A percentile compares a stretch with the other conserved stretches of the same genome.
Evolutionary conservation across 345 rosid genomes (phyloP).

Genomic region (Streptanthus diversifolius): DNA sequence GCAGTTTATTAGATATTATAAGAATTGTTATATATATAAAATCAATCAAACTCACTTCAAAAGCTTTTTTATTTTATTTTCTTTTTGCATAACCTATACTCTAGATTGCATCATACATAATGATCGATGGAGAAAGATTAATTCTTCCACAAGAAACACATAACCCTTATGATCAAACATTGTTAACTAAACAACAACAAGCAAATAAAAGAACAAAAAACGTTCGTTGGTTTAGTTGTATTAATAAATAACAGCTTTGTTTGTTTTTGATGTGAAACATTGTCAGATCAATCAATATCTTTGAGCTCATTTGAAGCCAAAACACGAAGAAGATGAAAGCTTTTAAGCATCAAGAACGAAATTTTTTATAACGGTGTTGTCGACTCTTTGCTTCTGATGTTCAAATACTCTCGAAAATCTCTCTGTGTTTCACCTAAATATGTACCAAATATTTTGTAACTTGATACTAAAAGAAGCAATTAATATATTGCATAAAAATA

Average conservation of each 20-base stretch:
- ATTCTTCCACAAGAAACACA: slow-evolving; percentile 17
- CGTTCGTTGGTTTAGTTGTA: background rate
- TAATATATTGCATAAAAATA: slow-evolving; percentile 1
- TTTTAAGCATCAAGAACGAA: slow-evolving; percentile 12
- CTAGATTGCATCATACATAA: background rate
- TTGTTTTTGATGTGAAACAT: slow-evolving; percentile 22
- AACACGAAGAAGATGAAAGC: slow-evolving; percentile 1
- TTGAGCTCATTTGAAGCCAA: slow-evolving; percentile 7
- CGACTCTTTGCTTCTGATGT: slow-evolving; percentile 7
- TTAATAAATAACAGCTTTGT: background rate
- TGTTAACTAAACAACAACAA: background rate
- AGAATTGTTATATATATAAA: background rate
- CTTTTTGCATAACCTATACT: background rate
- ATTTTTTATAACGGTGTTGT: background rate
- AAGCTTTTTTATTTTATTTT: background rate
- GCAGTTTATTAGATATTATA: background rate
- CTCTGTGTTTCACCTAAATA: slow-evolving; percentile 12
- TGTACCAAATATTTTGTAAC: slow-evolving; percentile 25
- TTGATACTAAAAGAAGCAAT: slow-evolving; percentile 24
- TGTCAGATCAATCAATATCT: slow-evolving; percentile 3
- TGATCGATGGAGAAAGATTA: background rate
- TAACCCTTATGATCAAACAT: slow-evolving; percentile 7
- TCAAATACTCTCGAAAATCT: background rate
- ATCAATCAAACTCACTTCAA: background rate
- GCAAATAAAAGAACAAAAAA: background rate